These are phyloP conservation scores for Fraxinus paxiana DNA, from an alignment of 305 asterid genomes.

Conservation along the genomic window DNA sequence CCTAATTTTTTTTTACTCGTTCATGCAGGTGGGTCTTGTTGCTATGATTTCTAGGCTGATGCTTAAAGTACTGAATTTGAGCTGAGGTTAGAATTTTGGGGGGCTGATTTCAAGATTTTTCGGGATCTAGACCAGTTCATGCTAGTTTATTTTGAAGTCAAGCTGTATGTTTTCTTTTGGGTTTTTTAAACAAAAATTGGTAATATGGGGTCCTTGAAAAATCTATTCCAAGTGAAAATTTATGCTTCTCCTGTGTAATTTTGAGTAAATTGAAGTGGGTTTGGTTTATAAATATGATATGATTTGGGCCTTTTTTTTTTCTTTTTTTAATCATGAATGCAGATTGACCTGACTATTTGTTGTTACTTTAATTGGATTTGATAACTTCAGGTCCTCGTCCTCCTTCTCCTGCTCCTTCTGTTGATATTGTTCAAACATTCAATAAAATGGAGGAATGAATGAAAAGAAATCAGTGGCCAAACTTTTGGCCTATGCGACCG, in stretches of 20 bases:
- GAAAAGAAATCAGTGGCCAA: too few relatives aligned
- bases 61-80: conserved; percentile 22
- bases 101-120: conserved; percentile 20
- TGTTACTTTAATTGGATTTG: conserved; percentile 3
- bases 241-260: neutral
- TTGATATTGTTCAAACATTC: too few relatives aligned
- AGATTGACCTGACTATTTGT: conserved; percentile 23
- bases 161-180: neutral
- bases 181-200: neutral
- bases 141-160: conserved; percentile 22
- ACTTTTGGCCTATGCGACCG: too few relatives aligned
- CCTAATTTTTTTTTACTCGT: conserved; percentile 24
- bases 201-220: neutral
- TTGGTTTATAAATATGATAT: conserved; percentile 18
- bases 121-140: conserved; percentile 16
- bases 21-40: conserved; percentile 19
- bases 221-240: neutral
- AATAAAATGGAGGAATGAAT: too few relatives aligned
- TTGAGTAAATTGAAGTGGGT: conserved; percentile 18
- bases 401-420: too few relatives aligned
- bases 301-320: conserved; percentile 7
- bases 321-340: conserved; percentile 15
- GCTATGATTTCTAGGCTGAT: conserved; percentile 23
- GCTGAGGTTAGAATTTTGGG: conserved; percentile 30
- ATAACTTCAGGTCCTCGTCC: neutral